These are phyloP conservation scores for Arabidopsis hybrid DNA, from an alignment of 441 rosid genomes.

Conservation along the genomic window DNA sequence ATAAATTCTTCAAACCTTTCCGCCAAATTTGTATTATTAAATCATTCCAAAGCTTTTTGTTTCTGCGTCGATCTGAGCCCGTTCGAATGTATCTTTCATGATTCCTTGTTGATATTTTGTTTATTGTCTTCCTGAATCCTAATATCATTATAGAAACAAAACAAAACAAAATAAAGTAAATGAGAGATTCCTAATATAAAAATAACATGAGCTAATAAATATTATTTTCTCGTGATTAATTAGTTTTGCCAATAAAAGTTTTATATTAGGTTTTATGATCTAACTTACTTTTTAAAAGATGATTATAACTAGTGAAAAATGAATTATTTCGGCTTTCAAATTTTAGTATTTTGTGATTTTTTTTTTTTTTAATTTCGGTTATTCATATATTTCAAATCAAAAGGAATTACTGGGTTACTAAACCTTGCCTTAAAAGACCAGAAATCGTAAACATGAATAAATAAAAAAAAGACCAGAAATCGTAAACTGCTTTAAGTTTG, in stretches of 20 bases:
- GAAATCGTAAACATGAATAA: constrained; percentile 21
- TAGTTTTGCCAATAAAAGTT: not conserved
- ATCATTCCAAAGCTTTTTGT: not conserved
- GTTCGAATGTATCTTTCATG: constrained; percentile 36
- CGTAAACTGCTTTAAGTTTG: constrained; percentile 13
- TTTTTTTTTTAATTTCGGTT: too few relatives aligned
- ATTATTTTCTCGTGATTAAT: not conserved
- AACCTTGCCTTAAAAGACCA: too few relatives aligned
- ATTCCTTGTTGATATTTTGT: constrained; percentile 38
- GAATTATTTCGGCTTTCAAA: too few relatives aligned
- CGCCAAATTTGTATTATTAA: constrained; percentile 19
- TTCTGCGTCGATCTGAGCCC: constrained; percentile 39
- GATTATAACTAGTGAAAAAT: too few relatives aligned
- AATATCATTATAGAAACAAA: constrained; percentile 1
- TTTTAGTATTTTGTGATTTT: too few relatives aligned
- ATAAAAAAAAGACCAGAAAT: not conserved
- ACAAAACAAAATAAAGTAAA: not conserved
- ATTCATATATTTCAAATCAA: too few relatives aligned
- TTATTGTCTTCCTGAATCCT: constrained; percentile 23
- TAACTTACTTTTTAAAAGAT: not conserved
- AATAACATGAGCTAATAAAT: not conserved
- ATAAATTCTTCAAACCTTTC: constrained; percentile 40
- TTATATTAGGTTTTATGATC: not conserved
- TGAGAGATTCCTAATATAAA: not conserved
- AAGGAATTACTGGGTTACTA: too few relatives aligned